Base-by-base conservation (phyloP, 1,284 basidiomycete species). In the Austropuccinia psidii region DNA sequence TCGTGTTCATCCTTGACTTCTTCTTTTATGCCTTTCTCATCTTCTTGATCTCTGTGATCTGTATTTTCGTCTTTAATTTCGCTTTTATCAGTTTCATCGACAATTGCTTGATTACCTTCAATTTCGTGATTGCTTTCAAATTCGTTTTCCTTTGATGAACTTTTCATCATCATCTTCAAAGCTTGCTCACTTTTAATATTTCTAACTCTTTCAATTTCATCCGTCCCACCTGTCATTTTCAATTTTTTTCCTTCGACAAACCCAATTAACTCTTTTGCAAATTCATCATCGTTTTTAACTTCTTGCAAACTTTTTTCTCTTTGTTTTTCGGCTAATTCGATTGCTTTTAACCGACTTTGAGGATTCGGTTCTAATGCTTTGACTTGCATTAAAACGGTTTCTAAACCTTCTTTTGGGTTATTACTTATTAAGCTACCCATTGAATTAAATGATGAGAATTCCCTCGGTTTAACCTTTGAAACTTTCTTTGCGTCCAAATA, bases 141-240 rank as follows among this genome's bases (percentile, higher is more conserved):
- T n/a, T n/a, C n/a, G n/a, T n/a, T n/a, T n/a, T n/a, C n/a, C n/a
- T n/a, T n/a, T n/a, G n/a, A n/a, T n/a, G n/a, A n/a, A n/a, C n/a
- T n/a, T n/a, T n/a, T 19, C 15, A 49, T 49, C 90, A 96, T 94
- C 37, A 89, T 89, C 82, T 89, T 91, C 75, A 97, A 82, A 24
- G 90, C 88, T 82, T 87, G 82, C 66, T 94, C 93, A 78, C 90
- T 91, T 79, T 87, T 84, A 79, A 87, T 86, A 83, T 91, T 89
- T 76, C 93, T 83, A 77, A 93, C 85, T 57, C 93, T 84, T 82
- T 96, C 93, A 17, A 84, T 85, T 83, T 96, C 93, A 80, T 95
- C 93, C 27, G 91, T 88, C 6, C 93, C 93, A 55, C 93, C 93
- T 24, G 93, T 97, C 90, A 92, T 90, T 84, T 88, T 90, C 80